phyloP scores from a whole-genome alignment of 2,329 filamentous ascomycete species.

The Dothidotthia symphoricarpi region DNA sequence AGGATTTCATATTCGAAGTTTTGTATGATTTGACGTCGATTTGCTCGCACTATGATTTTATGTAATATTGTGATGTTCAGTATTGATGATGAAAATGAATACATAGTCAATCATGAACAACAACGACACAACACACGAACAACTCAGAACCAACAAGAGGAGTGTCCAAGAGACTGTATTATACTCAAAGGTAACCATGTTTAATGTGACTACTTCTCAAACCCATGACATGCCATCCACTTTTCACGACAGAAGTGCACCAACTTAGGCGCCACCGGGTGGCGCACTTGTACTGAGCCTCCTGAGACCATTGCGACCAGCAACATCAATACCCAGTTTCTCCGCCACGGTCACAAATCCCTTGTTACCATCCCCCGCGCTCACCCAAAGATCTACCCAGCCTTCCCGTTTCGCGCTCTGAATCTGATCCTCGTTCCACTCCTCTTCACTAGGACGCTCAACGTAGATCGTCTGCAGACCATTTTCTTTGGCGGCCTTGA shows the following conservation, averaged over 20 bases:
- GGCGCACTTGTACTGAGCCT: slow-evolving; percentile 20
- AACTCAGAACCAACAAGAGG: too few relatives aligned
- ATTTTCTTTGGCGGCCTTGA: slow-evolving; percentile 62
- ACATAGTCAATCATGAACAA: too few relatives aligned
- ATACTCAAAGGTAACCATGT: too few relatives aligned
- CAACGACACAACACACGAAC: too few relatives aligned
- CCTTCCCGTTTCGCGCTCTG: slow-evolving; percentile 54
- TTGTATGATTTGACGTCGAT: too few relatives aligned
- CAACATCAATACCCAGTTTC: slow-evolving; percentile 35
- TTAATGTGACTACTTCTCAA: too few relatives aligned
- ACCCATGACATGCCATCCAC: too few relatives aligned
- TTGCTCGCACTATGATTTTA: too few relatives aligned
- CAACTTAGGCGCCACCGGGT: slow-evolving; percentile 2
- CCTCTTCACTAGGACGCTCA: slow-evolving; percentile 66
- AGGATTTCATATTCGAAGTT: too few relatives aligned
- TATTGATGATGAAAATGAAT: too few relatives aligned
- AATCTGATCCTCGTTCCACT: slow-evolving; percentile 53
- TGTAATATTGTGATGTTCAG: too few relatives aligned
- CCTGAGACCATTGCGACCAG: slow-evolving; percentile 1
- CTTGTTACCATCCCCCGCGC: slow-evolving; percentile 44
- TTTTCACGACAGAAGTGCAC: not conserved
- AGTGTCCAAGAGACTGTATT: too few relatives aligned
- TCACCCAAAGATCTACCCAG: slow-evolving; percentile 61
- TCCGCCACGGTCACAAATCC: slow-evolving; percentile 51
- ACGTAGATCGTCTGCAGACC: slow-evolving; percentile 74